Evolutionary conservation across 805 yeast species (phyloP), one percentile per base, ranked within the genome.

Genomic region (Metschnikowia rubicola): DNA sequence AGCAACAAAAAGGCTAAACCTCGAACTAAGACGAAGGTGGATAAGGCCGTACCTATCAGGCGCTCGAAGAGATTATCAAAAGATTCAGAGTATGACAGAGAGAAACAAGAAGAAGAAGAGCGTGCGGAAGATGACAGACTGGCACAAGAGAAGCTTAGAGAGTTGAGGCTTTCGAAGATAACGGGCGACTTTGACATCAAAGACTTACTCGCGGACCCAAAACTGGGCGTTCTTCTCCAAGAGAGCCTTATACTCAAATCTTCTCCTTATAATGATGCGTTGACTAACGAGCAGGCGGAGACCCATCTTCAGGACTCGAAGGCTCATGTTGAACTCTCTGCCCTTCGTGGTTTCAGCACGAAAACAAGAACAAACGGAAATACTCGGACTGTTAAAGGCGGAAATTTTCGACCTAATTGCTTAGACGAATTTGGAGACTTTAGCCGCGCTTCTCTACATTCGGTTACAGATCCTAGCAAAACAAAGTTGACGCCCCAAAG

Each of bases 11-110:
- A 50, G 19, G 53, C 55, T 12, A 37, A 37, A 41, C 50, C 60
- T 47, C 60, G 56, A 35, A 44, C 41, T 3, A 39, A 38, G 32
- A 37, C 53, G 29, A 57, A 57, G 33, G 55, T 46, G 41, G 42
- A 48, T 17, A 55, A 56, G 17, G 46, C 50, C 2, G 59, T 72
- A 12, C 95, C 96, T 0, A 72, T 83, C 1, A 74, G 97, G 61
- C 75, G 90, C 51, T 89, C 97, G 0, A 74, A 89, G 41, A 73
- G 97, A 53, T 59, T 91, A 21, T 88, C 88, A 48, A 79, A 75
- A 42, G 70, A 77, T 7, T 73, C 65, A 44, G 71, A 60, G 39
- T 71, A 69, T 39, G 56, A 59, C 35, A 74, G 66, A 39, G 74
- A 68, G 44, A 61, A 52, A 38, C 65, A 63, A 26, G 39, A 58